Evolutionary conservation across 202 grass and related monocot genomes (phyloP), one percentile per base, ranked within the genome.

Genomic region (Panicum hallii): DNA sequence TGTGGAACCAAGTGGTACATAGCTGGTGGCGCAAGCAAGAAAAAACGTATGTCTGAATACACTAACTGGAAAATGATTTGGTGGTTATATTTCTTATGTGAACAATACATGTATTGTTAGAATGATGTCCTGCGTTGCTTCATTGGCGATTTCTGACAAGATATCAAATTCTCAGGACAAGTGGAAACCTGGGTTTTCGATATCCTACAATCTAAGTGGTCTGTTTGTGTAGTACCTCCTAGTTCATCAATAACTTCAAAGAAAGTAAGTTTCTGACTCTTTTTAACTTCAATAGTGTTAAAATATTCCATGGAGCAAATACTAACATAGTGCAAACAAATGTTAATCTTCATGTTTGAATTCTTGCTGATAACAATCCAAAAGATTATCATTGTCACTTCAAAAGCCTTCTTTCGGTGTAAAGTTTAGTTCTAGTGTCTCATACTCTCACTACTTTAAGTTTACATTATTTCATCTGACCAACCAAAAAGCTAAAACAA

Each of bases 1-100:
- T 99, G 86, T 94, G 97, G 93, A 83, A 97, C 90, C 77, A 99
- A 99, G 64, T 99, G 91, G 93, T 99, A 99, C 65, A 97, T 99
- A 68, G 85, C 90, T 70, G 97, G 93, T 0, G 97, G 97, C 23
- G 93, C 90, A 83, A 99, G 93, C 93, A 99, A 93, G 92, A 97
- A 92, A 88, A 97, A 94, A 81, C 69, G 97, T 99, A 99, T 23
- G 86, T 78, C 75, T 56, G 11, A 2, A 72, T 79, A 79, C 85
- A 88, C 40, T 47, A 53, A 80, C 82, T 87, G 40, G 65, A 76
- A 79, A 68, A 79, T 53, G 41, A 56, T 11, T 79, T 42, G 48
- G 36, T 20, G 48, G 16, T 67, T 81, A 46, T 43, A 22, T 75
- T 84, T 84, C 16, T 41, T 76, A 48, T 70, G 5, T 41, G 14